phyloP scores from a whole-genome alignment of 192 early-diverging fungal species.

The Coemansia sp. region DNA sequence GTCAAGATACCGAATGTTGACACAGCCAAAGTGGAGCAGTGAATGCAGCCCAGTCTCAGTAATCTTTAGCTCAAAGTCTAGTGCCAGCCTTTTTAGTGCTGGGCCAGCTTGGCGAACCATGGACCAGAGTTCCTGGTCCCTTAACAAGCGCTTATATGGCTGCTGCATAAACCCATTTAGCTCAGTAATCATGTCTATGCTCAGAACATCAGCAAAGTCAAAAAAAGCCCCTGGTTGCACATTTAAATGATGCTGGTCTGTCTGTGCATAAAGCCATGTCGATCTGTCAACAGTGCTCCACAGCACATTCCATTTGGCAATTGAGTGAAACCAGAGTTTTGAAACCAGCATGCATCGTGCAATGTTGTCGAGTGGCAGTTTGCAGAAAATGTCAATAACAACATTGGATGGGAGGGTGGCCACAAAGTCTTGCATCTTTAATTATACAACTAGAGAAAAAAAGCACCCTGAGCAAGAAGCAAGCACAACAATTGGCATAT shows the following conservation, averaged over 20 bases:
- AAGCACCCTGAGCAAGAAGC: too few species aligned
- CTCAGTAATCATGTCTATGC: neutral
- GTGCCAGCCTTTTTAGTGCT: conserved; percentile 22
- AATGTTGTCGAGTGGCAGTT: conserved; percentile 24
- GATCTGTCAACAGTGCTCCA: conserved; percentile 34
- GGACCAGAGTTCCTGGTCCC: conserved; percentile 16
- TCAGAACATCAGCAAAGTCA: neutral
- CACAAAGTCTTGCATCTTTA: conserved; percentile 27
- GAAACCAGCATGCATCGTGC: conserved; percentile 37
- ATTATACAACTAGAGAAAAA: neutral
- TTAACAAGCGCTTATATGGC: neutral
- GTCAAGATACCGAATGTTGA: conserved; percentile 32
- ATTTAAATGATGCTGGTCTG: neutral
- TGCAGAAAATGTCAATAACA: conserved; percentile 29
- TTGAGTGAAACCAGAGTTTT: conserved; percentile 29
- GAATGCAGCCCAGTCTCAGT: conserved; percentile 19
- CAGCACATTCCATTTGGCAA: conserved; percentile 22
- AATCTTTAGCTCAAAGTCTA: conserved; percentile 20
- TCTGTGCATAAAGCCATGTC: neutral
- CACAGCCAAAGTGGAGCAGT: conserved; percentile 23
- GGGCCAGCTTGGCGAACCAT: conserved; percentile 36
- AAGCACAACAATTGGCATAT: neutral
- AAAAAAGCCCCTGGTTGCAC: neutral
- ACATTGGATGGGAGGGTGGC: conserved; percentile 23
- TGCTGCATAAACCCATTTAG: neutral